Percentiles rank a stretch among this genome's conserved stretches.
Evolutionary conservation across 2,329 filamentous ascomycete species (phyloP).

Genomic region (Madurella mycetomatis): DNA sequence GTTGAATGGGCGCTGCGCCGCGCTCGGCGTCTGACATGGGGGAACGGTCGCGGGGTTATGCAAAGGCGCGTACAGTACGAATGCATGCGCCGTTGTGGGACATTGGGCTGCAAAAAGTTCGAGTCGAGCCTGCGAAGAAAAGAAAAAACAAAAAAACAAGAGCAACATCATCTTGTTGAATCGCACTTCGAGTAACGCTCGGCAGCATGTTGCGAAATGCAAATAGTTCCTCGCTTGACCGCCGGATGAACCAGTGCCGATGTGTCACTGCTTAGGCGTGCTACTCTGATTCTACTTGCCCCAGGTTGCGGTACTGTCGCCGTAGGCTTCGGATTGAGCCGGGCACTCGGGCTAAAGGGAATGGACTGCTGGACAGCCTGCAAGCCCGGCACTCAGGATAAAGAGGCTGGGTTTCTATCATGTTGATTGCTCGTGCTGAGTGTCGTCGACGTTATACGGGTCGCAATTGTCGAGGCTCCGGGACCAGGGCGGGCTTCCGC

Average conservation of each 20-base stretch:
- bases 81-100: neutral
- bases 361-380: neutral
- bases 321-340: neutral
- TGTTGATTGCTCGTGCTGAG: neutral
- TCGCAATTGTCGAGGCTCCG: too few relatives aligned
- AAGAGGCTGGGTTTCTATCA: neutral
- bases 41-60: neutral
- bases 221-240: too few relatives aligned
- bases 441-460: neutral
- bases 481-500: too few relatives aligned
- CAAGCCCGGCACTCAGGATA: neutral
- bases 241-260: too few relatives aligned
- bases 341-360: neutral
- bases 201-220: too few relatives aligned
- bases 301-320: neutral
- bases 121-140: too few relatives aligned
- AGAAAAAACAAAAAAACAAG: neutral
- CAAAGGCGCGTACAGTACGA: neutral
- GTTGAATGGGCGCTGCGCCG: neutral
- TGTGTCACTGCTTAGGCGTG: too few relatives aligned
- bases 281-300: too few relatives aligned
- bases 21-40: neutral
- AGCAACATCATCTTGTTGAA: neutral
- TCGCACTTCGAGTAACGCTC: too few relatives aligned
- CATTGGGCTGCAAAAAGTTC: neutral